Base-by-base conservation (phyloP, 1,139 yeast genomes). In the Candida smagusa region DNA sequence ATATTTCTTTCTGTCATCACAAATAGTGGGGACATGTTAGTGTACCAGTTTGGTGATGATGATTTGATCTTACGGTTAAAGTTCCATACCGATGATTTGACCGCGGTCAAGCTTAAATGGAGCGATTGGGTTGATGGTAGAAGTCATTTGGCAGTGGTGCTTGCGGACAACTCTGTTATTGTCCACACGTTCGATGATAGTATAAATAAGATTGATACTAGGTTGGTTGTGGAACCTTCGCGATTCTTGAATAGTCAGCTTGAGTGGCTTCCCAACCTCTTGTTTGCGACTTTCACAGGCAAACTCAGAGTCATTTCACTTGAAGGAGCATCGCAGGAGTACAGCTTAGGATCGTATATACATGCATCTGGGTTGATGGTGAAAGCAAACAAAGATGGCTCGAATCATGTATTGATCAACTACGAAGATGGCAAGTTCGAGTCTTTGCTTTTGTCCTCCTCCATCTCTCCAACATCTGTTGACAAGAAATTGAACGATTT, bases 341-440 rank as follows among this genome's bases (percentile, higher is more conserved):
- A 27, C 28, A 25, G 28, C 6, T 22, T 39, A n/a, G 24, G 23
- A 8, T 34, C 42, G 11, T 32, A 31, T 22, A 13, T 40, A 2
- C 28, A 30, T 25, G 39, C 34, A 7, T 29, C 40, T 9, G 33
- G 45, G 22, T 31, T 43, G 8, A 31, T 39, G 11, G 31, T 30
- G 2, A 31, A 33, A 27, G 8, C 22, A 7, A 22, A 16, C 9
- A 24, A 21, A 6, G 31, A 21, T 2, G 31, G 24, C 2, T 12
- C 28, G 6, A 36, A 39, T 19, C 33, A 40, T n/a, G 28, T 44
- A 1, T 39, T 48, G 12, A 23, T 42, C 58, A 13, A 46, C 53
- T 59, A 47, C 35, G 74, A 68, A 40, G 50, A 53, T 36, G 71
- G 72, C 1, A 45, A 49, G 7, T 56, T 65, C 26, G 56, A 56